Percentiles rank a stretch among this genome's conserved stretches.
phyloP scores from a whole-genome alignment of 352 stramenopile genomes.

The Phytophthora cryptogea region DNA sequence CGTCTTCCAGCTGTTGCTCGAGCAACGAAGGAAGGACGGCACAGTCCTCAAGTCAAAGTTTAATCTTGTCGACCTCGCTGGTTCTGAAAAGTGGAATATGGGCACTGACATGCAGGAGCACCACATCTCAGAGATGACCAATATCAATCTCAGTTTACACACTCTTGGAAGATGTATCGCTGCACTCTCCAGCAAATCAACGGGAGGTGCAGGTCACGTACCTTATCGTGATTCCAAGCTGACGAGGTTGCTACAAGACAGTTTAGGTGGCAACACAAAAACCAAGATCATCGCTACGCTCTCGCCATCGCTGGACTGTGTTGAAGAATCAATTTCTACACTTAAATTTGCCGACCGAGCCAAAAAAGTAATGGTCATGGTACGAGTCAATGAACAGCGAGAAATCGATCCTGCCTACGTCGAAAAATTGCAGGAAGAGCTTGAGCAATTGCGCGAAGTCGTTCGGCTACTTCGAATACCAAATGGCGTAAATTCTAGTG shows the following conservation, averaged over 20 bases:
- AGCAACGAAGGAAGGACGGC: constrained; percentile 71
- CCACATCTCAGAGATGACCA: constrained; percentile 93
- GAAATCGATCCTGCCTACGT: constrained; percentile 89
- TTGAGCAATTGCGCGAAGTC: constrained; percentile 74
- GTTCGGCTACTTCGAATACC: constrained; percentile 48
- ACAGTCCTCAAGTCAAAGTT: constrained; percentile 91
- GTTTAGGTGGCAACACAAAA: constrained; percentile 86
- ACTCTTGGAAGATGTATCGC: constrained; percentile 91
- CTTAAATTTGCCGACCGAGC: constrained; percentile 93
- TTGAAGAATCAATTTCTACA: constrained; percentile 94
- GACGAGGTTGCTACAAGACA: constrained; percentile 91
- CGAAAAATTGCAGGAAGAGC: constrained; percentile 86
- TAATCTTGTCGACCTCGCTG: constrained; percentile 94
- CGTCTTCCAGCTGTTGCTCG: constrained; percentile 88
- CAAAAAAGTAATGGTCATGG: constrained; percentile 90
- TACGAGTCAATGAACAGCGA: constrained; percentile 84
- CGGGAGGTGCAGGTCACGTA: constrained; percentile 57
- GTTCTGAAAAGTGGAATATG: constrained; percentile 94
- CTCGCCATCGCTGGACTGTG: constrained; percentile 80
- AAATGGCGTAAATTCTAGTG: constrained; percentile 2
- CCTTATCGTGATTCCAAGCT: constrained; percentile 95
- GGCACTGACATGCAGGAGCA: constrained; percentile 79
- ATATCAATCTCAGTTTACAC: constrained; percentile 94
- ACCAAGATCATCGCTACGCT: constrained; percentile 93
- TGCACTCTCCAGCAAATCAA: constrained; percentile 61